Conservation (phyloP, 257 asterid species). For the Plantago ovata region DNA sequence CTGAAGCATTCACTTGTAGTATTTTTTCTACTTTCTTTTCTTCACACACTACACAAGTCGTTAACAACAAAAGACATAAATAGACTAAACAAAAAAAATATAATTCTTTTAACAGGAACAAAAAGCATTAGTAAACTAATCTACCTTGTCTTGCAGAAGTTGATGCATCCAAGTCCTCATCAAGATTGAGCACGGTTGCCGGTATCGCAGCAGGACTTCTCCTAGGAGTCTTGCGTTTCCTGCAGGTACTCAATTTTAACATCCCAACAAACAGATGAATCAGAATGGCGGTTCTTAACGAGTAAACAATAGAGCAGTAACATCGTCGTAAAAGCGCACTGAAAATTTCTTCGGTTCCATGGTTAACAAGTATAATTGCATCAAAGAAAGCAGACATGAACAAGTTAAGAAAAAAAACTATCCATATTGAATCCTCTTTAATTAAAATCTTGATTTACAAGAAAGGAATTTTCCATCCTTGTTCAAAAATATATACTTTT, state of each 20-base stretch:
- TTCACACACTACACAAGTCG: conserved; percentile 30
- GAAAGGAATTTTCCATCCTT: background rate
- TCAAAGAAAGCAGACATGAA: background rate
- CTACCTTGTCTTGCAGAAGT: conserved; percentile 49
- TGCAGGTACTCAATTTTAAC: conserved; percentile 24
- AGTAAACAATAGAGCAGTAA: background rate
- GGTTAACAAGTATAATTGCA: conserved; percentile 6
- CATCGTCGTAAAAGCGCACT: background rate
- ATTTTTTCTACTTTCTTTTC: conserved; percentile 25
- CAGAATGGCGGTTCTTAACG: conserved; percentile 6
- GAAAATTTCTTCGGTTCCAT: conserved; percentile 15
- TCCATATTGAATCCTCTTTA: background rate
- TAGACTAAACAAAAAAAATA: background rate
- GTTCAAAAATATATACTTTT: too few species aligned
- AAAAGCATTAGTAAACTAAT: background rate
- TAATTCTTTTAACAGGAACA: too few species aligned
- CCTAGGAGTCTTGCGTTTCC: conserved; percentile 66
- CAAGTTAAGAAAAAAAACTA: background rate
- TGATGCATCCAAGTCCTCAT: conserved; percentile 38
- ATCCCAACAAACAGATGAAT: conserved; percentile 5
- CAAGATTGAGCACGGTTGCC: conserved; percentile 56
- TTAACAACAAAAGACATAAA: background rate
- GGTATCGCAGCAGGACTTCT: conserved; percentile 48
- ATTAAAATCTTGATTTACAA: background rate
- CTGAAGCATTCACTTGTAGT: conserved; percentile 2